phyloP scores from a whole-genome alignment of 2,329 filamentous ascomycete genomes.

The Pestalotiopsis sp. region DNA sequence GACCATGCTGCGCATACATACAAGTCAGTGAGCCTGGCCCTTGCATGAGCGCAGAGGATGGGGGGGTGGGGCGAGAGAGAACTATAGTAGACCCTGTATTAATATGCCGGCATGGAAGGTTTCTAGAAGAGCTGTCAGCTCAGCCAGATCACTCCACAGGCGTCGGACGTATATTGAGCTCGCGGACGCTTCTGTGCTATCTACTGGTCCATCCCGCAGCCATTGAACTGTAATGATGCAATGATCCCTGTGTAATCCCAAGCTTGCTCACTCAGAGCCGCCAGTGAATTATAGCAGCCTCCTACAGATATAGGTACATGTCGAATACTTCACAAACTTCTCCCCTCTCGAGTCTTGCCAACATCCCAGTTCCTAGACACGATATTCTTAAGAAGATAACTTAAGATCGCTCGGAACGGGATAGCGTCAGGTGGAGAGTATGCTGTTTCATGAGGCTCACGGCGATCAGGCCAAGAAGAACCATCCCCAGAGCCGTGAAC shows the following conservation, averaged over 20 bases:
- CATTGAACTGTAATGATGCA: conserved; percentile 5
- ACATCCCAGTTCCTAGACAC: background rate
- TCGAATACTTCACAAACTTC: background rate
- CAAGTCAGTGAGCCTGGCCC: background rate
- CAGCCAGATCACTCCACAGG: background rate
- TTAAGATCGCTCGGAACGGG: conserved; percentile 29
- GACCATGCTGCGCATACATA: background rate
- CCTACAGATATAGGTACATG: conserved; percentile 11
- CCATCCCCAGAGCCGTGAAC: conserved; percentile 65
- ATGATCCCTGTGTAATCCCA: conserved; percentile 2
- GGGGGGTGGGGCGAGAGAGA: background rate
- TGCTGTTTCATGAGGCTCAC: conserved; percentile 77
- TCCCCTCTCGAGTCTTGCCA: background rate
- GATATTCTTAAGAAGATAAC: background rate
- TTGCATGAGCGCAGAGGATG: background rate
- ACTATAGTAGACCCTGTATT: conserved; percentile 4
- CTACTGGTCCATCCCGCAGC: conserved; percentile 3
- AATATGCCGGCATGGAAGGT: conserved; percentile 7
- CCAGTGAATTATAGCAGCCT: background rate
- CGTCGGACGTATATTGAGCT: conserved; percentile 7
- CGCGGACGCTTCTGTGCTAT: background rate
- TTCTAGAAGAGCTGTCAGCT: conserved; percentile 9
- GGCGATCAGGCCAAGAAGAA: conserved; percentile 57
- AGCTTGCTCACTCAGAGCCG: background rate
- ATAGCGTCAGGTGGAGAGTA: conserved; percentile 70